Evolutionary conservation across 148 eudicot genomes (phyloP).

Genomic region (Arctostaphylos glauca): DNA sequence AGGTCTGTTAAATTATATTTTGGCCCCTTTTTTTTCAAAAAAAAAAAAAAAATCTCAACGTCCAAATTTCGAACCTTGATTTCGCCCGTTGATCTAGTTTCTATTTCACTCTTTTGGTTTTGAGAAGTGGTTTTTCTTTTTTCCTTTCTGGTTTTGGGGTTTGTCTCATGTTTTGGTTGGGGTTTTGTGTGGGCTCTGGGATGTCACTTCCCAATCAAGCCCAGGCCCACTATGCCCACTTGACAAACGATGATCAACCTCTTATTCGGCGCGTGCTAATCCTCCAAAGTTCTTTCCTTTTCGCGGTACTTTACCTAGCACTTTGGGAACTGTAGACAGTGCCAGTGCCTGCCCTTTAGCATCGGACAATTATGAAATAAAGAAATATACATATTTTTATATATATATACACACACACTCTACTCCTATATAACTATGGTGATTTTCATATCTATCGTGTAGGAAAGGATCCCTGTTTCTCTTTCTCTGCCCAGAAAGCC

Average conservation of each 20-base stretch:
- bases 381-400: neutral
- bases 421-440: too few relatives aligned
- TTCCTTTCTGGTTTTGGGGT: neutral
- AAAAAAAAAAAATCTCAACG: too few relatives aligned
- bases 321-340: neutral
- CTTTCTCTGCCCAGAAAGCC: slow-evolving; percentile 18
- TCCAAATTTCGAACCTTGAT: too few relatives aligned
- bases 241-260: neutral
- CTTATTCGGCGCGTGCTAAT: slow-evolving; percentile 4
- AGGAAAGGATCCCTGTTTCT: neutral
- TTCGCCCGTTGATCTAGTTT: neutral
- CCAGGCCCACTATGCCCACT: slow-evolving; percentile 9
- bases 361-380: too few relatives aligned
- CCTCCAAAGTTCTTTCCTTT: slow-evolving; percentile 2
- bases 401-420: neutral
- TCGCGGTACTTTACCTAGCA: slow-evolving; percentile 6
- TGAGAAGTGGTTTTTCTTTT: neutral
- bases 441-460: neutral
- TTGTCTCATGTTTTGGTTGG: neutral
- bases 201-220: neutral
- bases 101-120: neutral
- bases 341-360: neutral
- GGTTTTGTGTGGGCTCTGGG: slow-evolving; percentile 4
- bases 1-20: neutral
- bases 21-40: too few relatives aligned